phyloP scores from a whole-genome alignment of 176 grass and related monocot species.

The Echinochloa phyllopogon region DNA sequence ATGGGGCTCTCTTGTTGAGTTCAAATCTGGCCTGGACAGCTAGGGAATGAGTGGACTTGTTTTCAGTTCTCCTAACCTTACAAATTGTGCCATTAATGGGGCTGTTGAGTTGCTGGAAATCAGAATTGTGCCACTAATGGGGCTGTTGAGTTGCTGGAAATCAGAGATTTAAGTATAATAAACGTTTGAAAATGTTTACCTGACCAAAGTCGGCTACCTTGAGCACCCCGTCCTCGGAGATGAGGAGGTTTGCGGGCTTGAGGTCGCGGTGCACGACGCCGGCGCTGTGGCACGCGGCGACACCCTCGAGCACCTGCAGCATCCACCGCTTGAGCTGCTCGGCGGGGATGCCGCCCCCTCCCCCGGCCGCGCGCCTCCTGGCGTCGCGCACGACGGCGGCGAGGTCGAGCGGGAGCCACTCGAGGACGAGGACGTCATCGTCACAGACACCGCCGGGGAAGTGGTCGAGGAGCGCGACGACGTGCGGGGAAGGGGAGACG shows the following conservation, averaged over 20 bases:
- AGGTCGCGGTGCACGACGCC: constrained; percentile 88
- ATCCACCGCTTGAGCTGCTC: constrained; percentile 84
- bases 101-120: too few relatives aligned
- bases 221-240: constrained; percentile 70
- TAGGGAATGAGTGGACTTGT: too few relatives aligned
- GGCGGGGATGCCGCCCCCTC: constrained; percentile 32
- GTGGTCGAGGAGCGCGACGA: constrained; percentile 77
- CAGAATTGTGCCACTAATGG: too few relatives aligned
- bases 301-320: constrained; percentile 79
- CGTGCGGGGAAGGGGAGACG: constrained; percentile 54
- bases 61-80: too few relatives aligned
- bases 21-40: too few relatives aligned
- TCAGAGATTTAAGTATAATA: background rate
- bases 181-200: constrained; percentile 50
- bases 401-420: constrained; percentile 80
- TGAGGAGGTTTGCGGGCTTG: constrained; percentile 89
- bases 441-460: constrained; percentile 75
- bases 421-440: constrained; percentile 87
- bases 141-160: too few relatives aligned
- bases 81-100: too few relatives aligned
- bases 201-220: constrained; percentile 96
- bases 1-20: too few relatives aligned
- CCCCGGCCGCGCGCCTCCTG: constrained; percentile 26
- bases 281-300: constrained; percentile 72
- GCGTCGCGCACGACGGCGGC: constrained; percentile 58